Evolutionary conservation across 1,284 basidiomycete genomes (phyloP), one percentile per base, ranked within the genome.

Genomic region (Pyrrhoderma lamaoense): DNA sequence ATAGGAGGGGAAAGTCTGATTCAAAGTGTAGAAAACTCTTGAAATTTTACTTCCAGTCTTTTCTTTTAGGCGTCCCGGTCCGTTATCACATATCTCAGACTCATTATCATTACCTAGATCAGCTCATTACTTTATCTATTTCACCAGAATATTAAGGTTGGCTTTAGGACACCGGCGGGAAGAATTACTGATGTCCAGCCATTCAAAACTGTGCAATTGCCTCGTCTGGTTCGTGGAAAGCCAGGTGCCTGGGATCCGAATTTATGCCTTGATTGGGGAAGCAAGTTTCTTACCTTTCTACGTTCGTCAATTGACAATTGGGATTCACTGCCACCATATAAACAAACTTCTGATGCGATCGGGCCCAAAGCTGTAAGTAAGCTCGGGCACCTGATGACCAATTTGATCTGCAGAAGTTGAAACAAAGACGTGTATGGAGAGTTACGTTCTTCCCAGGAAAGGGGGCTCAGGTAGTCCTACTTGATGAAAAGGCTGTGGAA

Each of bases 41-140:
- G 51, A 95, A 94, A 63, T 93, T 95, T 69, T 98, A 95, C 76
- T 85, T 95, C 54, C 95, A 99, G 63, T 94, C 91, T 1, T 97
- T 92, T 67, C 75, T 97, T 16, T 76, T 97, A 38, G 93, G 93
- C 40, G 85, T 96, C 18, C 89, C 89, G 11, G 89, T 93, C 61
- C 59, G 85, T 69, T 31, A 31, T 31, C 11, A 11, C 11, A 31
- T 31, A 5, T 31, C 27, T 5, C 27, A 5, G 5, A 31, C 27
- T 31, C 5, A 5, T 31, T 11, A 31, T 31, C 27, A n/a, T n/a
- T n/a, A n/a, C 27, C 5, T 11, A 31, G 27, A 11, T 11, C 27
- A 5, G 11, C 5, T 11, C 27, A 35, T 19, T n/a, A n/a, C 31
- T 51, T 47, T 19, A 44, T 46, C 42, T 45, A 21, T 45, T 42